Base-by-base conservation (phyloP, 2,329 filamentous ascomycete species). In the Pyricularia grisea region DNA sequence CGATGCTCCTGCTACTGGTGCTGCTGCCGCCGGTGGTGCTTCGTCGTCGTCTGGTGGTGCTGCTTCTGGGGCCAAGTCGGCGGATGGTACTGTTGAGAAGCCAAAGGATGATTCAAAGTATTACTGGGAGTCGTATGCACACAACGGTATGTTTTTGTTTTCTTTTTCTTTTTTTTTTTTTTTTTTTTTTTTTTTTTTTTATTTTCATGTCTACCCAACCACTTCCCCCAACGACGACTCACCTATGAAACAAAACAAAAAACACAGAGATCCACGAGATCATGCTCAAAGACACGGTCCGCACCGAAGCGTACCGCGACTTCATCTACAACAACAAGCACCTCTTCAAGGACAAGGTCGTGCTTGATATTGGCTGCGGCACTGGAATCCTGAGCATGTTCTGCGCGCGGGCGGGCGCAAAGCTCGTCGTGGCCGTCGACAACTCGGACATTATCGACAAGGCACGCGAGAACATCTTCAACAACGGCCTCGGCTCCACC, bases 241-340 rank as follows among this genome's bases (percentile, higher is more conserved):
- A 42, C 61, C 2, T 9, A 36, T 36, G 10, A 28, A 65, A 12
- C 7, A 66, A 28, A 4, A n/a, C n/a, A 3, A 23, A 7, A 60
- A 10, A 12, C 23, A n/a, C 76, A 91, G 92, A 93, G 69, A 97
- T 98, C 69, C 94, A 98, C 78, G 93, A 97, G 77, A 93, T 91
- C 9, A 98, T 98, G 94, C 85, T 98, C 71, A 97, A 97, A 78
- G 94, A 98, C 76, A 84, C 87, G 0, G 85, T 97, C 60, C 90
- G 94, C 67, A 98, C 94, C 12, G 92, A 97, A 74, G 90, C 92
- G 3, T 98, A 98, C 80, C 89, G 94, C 65, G 93, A 98, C 79
- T 97, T 97, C 77, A 93, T 97, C 75, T 97, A 97, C 81, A 88
- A 89, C 73, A 93, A 97, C 81, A 95, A 97, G 78, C 83, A 92